Evolutionary conservation across 225 moss, liverwort and hornwort species (phyloP).

Genomic region (Takakia lepidozioides): DNA sequence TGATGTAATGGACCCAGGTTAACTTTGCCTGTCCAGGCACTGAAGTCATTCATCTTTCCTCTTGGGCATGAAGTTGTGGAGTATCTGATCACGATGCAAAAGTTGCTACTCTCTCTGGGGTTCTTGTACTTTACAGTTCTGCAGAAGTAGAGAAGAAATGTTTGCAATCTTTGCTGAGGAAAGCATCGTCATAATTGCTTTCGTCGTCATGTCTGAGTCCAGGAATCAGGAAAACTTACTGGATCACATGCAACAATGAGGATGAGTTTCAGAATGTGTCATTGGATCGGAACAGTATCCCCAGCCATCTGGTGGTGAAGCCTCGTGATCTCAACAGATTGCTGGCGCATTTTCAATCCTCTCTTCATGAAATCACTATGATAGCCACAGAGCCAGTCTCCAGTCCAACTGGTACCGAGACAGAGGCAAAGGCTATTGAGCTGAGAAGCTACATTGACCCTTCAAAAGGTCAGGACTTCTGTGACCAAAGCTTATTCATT

Average conservation of each 20-base stretch:
- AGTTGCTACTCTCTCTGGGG: too few species aligned
- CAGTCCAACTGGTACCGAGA: slow-evolving; percentile 58
- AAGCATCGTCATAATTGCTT: neutral
- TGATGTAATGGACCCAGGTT: too few species aligned
- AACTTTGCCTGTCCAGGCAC: too few species aligned
- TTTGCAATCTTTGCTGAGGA: too few species aligned
- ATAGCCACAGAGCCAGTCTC: slow-evolving; percentile 88
- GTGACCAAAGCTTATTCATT: neutral
- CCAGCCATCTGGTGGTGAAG: slow-evolving; percentile 89
- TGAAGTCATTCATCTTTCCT: too few species aligned
- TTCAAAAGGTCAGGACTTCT: slow-evolving; percentile 61
- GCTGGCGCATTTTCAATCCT: slow-evolving; percentile 91
- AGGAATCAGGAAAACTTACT: slow-evolving; percentile 90
- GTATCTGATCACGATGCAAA: too few species aligned
- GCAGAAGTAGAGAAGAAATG: too few species aligned
- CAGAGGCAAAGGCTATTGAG: slow-evolving; percentile 94
- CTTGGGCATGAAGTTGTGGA: too few species aligned
- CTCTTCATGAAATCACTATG: slow-evolving; percentile 90
- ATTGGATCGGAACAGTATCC: slow-evolving; percentile 65
- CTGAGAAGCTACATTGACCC: slow-evolving; percentile 94
- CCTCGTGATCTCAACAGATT: slow-evolving; percentile 84
- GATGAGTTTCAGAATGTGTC: slow-evolving; percentile 84
- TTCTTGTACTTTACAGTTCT: too few species aligned
- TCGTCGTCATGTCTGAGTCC: slow-evolving; percentile 6
- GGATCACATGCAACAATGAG: slow-evolving; percentile 90